Base-by-base conservation (phyloP, 148 eudicot genomes). In the Beta vulgaris region DNA sequence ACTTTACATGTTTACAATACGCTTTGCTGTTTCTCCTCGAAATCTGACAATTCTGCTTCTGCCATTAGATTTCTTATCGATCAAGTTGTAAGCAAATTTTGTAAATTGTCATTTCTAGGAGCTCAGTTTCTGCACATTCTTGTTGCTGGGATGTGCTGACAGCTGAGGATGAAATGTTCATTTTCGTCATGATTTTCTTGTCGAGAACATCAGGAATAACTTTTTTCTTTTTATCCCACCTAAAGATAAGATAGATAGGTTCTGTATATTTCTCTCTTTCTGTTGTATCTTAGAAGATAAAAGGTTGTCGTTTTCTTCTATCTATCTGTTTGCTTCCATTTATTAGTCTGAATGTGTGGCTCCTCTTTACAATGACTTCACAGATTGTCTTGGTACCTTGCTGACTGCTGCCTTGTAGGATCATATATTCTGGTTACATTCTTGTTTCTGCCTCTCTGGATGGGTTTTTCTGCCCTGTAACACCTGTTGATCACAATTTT, bases 391-490 rank as follows among this genome's bases (percentile, higher is more conserved):
- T 28, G 18, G 21, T 60, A 2, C n/a, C 14, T 64, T 37, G 39
- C 68, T 8, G 18, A 18, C 18, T 36, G n/a, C 34, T 61, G 5
- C 7, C 8, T 23, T 9, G 15, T 61, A 16, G 6, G 34, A 12
- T 28, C n/a, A 62, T 55, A 36, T 34, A 23, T 35, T 36, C 32
- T 35, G 34, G 63, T 26, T 16, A 53, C 28, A 53, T 32, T 14
- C n/a, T 34, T 62, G 2, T 19, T n/a, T 15, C 13, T 64, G 21
- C 16, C 3, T 19, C 9, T 15, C 13, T 64, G 21, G 29, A 64
- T 46, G 71, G 69, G 21, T 36, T 77, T 60, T 48, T 71, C 63
- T 23, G 32, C 62, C 10, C 49, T 62, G n/a, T 6, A 23, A 11
- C 32, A 42, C 46, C 25, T 21, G 64, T 28, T 23, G 74, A 18